These are phyloP conservation scores for Puccinia triticina DNA, from an alignment of 1,284 basidiomycete genomes.

Conservation along the genomic window DNA sequence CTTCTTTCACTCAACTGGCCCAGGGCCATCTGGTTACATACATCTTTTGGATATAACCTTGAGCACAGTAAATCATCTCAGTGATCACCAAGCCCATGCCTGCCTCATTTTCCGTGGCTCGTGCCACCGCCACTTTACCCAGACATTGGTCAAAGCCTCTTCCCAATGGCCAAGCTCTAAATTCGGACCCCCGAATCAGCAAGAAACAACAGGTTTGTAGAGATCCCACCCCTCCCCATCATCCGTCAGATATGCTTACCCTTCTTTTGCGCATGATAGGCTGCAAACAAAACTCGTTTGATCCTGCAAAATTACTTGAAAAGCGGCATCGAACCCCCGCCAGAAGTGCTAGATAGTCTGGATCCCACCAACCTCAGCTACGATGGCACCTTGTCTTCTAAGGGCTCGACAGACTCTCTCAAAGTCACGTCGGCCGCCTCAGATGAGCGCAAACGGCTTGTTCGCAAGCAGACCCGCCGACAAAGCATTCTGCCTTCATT, in stretches of 20 bases:
- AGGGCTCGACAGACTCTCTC: background rate
- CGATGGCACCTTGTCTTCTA: constrained; percentile 29
- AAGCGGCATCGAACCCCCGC: constrained; percentile 43
- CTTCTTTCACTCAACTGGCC: too few relatives aligned
- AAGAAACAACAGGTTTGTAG: constrained; percentile 44
- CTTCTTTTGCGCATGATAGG: background rate
- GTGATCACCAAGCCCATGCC: too few relatives aligned
- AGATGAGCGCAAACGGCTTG: constrained; percentile 21
- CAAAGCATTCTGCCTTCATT: constrained; percentile 47
- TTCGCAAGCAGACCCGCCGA: constrained; percentile 44
- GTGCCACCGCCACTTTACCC: constrained; percentile 50
- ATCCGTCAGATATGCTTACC: background rate
- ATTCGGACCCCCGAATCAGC: constrained; percentile 18
- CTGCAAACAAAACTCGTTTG: constrained; percentile 46
- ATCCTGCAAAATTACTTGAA: constrained; percentile 45
- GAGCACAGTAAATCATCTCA: too few relatives aligned
- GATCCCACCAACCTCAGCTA: constrained; percentile 49
- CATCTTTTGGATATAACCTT: too few relatives aligned
- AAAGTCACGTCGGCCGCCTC: background rate
- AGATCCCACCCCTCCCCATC: background rate
- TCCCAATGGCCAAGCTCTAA: background rate
- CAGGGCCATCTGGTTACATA: too few relatives aligned
- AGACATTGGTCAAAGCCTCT: constrained; percentile 42
- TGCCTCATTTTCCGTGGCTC: constrained; percentile 46
- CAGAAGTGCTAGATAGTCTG: constrained; percentile 42